These are phyloP conservation scores for Tolypocladium cylindrosporum DNA, from an alignment of 2,329 filamentous ascomycete species.

Conservation along the genomic window DNA sequence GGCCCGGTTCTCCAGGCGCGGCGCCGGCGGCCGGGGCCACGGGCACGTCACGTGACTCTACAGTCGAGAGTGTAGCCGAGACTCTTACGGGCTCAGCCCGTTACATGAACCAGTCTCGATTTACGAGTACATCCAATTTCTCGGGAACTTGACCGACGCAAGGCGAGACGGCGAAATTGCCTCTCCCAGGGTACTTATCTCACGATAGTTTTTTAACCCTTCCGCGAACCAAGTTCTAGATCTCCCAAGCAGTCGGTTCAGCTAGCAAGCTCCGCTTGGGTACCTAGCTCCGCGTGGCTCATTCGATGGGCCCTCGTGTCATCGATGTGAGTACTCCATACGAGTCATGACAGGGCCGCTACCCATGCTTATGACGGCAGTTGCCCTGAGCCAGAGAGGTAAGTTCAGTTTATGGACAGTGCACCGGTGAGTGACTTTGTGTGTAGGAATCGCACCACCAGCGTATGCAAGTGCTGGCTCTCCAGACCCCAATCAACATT, in stretches of 20 bases:
- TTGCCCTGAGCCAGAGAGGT: neutral
- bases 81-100: too few species aligned
- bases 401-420: neutral
- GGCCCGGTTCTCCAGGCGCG: too few species aligned
- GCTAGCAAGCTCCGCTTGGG: neutral
- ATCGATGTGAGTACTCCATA: neutral
- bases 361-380: neutral
- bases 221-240: neutral
- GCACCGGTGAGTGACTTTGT: neutral
- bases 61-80: too few species aligned
- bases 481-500: neutral
- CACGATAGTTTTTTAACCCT: neutral
- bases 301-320: neutral
- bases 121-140: neutral
- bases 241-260: neutral
- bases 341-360: neutral
- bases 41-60: too few species aligned
- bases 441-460: too few species aligned
- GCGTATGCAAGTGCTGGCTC: too few species aligned
- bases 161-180: neutral
- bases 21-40: too few species aligned
- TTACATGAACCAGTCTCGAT: too few species aligned
- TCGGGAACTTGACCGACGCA: neutral
- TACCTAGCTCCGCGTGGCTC: neutral
- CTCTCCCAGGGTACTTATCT: neutral